phyloP scores from a whole-genome alignment of 2,329 filamentous ascomycete genomes.

The Neofusicoccum sp. region DNA sequence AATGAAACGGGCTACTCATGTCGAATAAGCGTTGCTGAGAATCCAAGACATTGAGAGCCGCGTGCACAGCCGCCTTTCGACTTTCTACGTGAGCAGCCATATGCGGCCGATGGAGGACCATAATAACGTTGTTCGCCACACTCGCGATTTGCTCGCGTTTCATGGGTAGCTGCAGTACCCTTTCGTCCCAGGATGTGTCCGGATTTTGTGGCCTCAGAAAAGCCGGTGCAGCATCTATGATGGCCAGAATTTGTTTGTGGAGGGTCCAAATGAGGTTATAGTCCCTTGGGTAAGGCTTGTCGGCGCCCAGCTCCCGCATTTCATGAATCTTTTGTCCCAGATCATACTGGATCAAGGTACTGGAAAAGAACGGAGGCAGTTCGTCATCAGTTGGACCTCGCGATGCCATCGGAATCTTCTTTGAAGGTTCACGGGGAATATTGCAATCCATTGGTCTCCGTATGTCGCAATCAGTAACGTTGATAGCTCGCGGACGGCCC shows the following conservation, averaged over 20 bases:
- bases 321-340: neutral
- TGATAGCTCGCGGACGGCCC: neutral
- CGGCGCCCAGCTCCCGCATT: neutral
- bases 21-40: neutral
- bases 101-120: slow-evolving; percentile 6
- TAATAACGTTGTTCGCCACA: neutral
- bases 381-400: neutral
- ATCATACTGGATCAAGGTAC: neutral
- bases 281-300: slow-evolving; percentile 2
- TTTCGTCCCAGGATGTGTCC: neutral
- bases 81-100: slow-evolving; percentile 1
- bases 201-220: neutral
- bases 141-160: neutral
- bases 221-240: neutral
- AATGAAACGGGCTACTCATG: neutral
- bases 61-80: neutral
- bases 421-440: neutral
- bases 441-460: slow-evolving; percentile 4
- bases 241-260: neutral
- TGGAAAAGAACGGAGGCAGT: neutral
- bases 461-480: slow-evolving; percentile 1
- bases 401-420: neutral
- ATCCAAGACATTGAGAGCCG: neutral
- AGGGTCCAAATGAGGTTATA: neutral
- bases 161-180: neutral